Evolutionary conservation across 257 asterid genomes (phyloP).

Genomic region (Jacaranda copaia): DNA sequence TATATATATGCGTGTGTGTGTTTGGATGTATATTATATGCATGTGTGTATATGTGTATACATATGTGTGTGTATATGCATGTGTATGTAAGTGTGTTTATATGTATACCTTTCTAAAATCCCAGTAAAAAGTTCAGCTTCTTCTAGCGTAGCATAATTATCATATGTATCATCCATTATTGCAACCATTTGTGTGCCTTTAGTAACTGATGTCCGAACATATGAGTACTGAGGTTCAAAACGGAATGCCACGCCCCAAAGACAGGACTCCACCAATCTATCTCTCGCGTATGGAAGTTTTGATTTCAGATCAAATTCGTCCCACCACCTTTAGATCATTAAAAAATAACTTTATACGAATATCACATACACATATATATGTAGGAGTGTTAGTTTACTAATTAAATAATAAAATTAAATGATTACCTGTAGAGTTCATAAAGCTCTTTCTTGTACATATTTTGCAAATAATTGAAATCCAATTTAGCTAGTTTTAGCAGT

Average conservation of each 20-base stretch:
- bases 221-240: conserved; percentile 18
- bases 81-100: too few relatives aligned
- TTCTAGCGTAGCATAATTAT: neutral
- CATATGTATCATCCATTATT: conserved; percentile 41
- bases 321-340: conserved; percentile 1
- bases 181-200: neutral
- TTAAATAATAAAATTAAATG: too few relatives aligned
- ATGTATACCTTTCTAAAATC: conserved; percentile 30
- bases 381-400: too few relatives aligned
- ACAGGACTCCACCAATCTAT: neutral
- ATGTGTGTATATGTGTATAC: neutral
- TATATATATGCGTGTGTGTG: too few relatives aligned
- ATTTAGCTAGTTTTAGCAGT: conserved; percentile 24
- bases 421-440: conserved; percentile 17
- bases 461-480: conserved; percentile 30
- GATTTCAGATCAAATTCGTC: neutral
- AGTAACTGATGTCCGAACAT: neutral
- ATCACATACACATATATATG: too few relatives aligned
- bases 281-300: conserved; percentile 19
- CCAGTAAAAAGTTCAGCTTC: neutral
- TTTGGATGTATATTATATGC: too few relatives aligned
- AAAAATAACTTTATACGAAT: too few relatives aligned
- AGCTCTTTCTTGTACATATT: conserved; percentile 30
- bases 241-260: neutral
- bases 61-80: neutral